Evolutionary conservation across 805 yeast genomes (phyloP), one percentile per base, ranked within the genome.

Genomic region (Candida arabinofermentans): DNA sequence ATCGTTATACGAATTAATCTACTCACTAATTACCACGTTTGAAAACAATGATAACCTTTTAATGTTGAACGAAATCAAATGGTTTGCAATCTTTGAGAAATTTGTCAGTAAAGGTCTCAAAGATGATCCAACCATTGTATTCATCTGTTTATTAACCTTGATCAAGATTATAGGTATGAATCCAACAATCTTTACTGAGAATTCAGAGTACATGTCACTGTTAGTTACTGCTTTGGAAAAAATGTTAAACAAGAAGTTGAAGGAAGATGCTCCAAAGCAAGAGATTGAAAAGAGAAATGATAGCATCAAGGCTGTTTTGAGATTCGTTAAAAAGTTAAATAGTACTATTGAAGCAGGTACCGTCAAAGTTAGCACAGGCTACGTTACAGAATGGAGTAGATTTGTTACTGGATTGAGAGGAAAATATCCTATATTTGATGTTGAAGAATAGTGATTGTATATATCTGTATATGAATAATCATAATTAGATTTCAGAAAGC

Each of bases 1-100:
- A 55, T 73, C 83, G 29, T 70, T 85, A 6, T 84, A 81, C 58
- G 95, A 86, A 54, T 64, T 81, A 18, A 63, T 86, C 23, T 82
- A 79, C 57, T 72, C 86, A 8, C 58, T 83, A 34, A 55, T 67
- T 10, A 57, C 59, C 5, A 52, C 65, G 3, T 47, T 66, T 35
- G 69, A 65, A 40, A 54, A 54, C 31, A 52, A 54, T 31, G 40
- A 53, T 5, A 41, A 48, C 22, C 38, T 55, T 7, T 26, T 40
- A 16, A 24, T 51, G 3, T 42, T 59, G 16, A 41, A 54, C 18
- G 43, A 49, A 13, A 43, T 55, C 34, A 52, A 55, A 35, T 61
- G 64, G 64, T 37, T 40, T 21, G 23, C 29, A 5, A 51, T 58
- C 7, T 65, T 73, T 16, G 65, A 60, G 7, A 65, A 65, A 2